A percentile compares a stretch with the other conserved stretches of the same genome.
phyloP scores from a whole-genome alignment of 306 rosid species.

The Vigna radiata region DNA sequence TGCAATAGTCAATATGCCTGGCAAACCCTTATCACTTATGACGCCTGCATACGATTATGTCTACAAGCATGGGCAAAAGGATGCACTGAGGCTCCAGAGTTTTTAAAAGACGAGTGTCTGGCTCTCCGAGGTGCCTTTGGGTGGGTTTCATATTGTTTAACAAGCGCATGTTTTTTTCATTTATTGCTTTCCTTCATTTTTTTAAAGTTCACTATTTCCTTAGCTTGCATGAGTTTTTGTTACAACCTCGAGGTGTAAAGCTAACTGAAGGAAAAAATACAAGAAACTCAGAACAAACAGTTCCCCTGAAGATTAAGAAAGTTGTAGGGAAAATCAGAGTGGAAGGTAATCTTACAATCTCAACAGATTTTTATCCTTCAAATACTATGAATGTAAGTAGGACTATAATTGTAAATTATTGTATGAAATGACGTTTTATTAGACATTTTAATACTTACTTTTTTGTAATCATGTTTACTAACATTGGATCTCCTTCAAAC shows the following conservation, averaged over 20 bases:
- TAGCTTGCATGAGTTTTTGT: constrained; percentile 82
- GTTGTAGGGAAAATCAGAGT: constrained; percentile 91
- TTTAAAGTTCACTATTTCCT: constrained; percentile 26
- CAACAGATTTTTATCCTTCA: constrained; percentile 4
- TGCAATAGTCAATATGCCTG: constrained; percentile 89
- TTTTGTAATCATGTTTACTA: neutral
- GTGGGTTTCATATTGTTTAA: constrained; percentile 52
- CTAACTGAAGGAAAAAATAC: constrained; percentile 59
- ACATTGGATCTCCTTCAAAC: constrained; percentile 24
- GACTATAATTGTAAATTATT: neutral
- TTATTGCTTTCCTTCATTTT: constrained; percentile 27
- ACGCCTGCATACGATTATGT: constrained; percentile 92
- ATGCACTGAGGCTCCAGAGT: constrained; percentile 89
- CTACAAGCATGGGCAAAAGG: constrained; percentile 95
- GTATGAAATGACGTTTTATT: neutral
- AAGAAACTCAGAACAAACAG: constrained; percentile 67
- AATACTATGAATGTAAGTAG: neutral
- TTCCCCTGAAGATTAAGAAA: constrained; percentile 64
- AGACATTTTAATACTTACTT: neutral
- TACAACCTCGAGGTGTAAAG: constrained; percentile 74
- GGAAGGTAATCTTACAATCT: constrained; percentile 68
- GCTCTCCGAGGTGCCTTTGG: constrained; percentile 94
- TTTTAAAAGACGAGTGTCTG: constrained; percentile 78
- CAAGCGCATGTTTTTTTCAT: constrained; percentile 5
- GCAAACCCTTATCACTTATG: constrained; percentile 94